Evolutionary conservation across 1,284 basidiomycete species (phyloP).

Genomic region (Trichosporon inkin): DNA sequence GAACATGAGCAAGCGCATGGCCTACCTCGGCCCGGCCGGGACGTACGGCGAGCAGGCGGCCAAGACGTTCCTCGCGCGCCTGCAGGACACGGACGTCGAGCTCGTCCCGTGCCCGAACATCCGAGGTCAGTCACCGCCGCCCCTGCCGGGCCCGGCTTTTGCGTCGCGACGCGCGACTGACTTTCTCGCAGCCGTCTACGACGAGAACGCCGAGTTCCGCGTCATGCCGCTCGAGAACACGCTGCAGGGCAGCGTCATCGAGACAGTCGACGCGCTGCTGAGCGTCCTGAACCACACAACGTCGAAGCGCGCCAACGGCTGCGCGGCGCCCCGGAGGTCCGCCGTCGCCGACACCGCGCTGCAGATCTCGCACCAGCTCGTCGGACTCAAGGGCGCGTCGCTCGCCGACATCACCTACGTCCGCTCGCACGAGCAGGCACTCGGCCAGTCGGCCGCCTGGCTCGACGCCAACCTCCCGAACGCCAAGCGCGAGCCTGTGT

Average conservation of each 20-base stretch:
- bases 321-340: background rate
- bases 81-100: conserved; percentile 19
- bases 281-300: conserved; percentile 1
- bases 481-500: conserved; percentile 30
- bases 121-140: conserved; percentile 26
- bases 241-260: conserved; percentile 46
- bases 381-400: conserved; percentile 32
- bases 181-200: conserved; percentile 31
- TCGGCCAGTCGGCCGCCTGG: conserved; percentile 46
- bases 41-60: conserved; percentile 48
- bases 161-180: background rate
- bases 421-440: conserved; percentile 49
- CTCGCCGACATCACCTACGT: conserved; percentile 41
- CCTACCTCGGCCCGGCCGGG: conserved; percentile 48
- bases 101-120: conserved; percentile 38
- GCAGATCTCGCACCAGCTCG: conserved; percentile 44
- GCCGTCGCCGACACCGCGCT: conserved; percentile 26
- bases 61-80: conserved; percentile 22
- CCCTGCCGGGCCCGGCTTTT: too few relatives aligned
- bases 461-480: conserved; percentile 32
- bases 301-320: background rate
- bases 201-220: conserved; percentile 25
- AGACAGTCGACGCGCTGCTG: conserved; percentile 44
- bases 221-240: conserved; percentile 50
- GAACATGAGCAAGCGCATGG: conserved; percentile 20